phyloP scores from a whole-genome alignment of 1,284 basidiomycete species.

The Trametes versicolor region DNA sequence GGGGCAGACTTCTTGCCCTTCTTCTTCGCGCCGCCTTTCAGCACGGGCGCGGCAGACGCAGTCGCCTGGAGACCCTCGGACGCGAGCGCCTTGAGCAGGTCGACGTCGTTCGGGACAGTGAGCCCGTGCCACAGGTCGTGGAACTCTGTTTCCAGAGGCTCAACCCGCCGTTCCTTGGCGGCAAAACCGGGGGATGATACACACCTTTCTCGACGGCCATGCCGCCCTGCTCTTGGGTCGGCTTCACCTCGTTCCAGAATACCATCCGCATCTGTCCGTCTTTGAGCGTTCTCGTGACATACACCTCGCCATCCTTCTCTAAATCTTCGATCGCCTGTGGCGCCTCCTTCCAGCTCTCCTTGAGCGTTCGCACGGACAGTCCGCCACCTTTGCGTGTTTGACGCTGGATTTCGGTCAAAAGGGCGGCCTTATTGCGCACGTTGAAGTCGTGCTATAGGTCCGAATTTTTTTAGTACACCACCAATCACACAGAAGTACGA shows the following conservation, averaged over 20 bases:
- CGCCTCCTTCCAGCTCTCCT: slow-evolving; percentile 92
- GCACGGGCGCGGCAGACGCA: slow-evolving; percentile 60
- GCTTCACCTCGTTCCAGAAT: slow-evolving; percentile 91
- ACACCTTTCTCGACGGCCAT: slow-evolving; percentile 83
- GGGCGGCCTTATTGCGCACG: slow-evolving; percentile 83
- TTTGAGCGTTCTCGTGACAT: slow-evolving; percentile 85
- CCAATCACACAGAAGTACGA: not conserved
- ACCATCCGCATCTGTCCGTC: slow-evolving; percentile 89
- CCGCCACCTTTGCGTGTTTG: slow-evolving; percentile 83
- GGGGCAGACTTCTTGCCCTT: slow-evolving; percentile 83
- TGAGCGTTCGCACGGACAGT: slow-evolving; percentile 84
- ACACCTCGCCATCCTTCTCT: slow-evolving; percentile 87
- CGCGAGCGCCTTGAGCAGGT: slow-evolving; percentile 78
- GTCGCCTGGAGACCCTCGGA: slow-evolving; percentile 84
- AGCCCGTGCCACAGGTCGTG: slow-evolving; percentile 86
- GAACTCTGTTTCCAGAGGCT: slow-evolving; percentile 68
- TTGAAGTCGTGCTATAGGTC: slow-evolving; percentile 81
- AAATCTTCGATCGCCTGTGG: slow-evolving; percentile 85
- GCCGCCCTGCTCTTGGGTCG: slow-evolving; percentile 74
- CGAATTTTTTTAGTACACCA: slow-evolving; percentile 14
- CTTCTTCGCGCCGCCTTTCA: slow-evolving; percentile 73
- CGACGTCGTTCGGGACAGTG: slow-evolving; percentile 86
- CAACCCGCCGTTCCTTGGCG: not conserved
- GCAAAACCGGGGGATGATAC: slow-evolving; percentile 33
- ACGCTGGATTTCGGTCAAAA: slow-evolving; percentile 85